Conservation (phyloP, 192 early-diverging fungal genomes). For the Mortierella antarctica region DNA sequence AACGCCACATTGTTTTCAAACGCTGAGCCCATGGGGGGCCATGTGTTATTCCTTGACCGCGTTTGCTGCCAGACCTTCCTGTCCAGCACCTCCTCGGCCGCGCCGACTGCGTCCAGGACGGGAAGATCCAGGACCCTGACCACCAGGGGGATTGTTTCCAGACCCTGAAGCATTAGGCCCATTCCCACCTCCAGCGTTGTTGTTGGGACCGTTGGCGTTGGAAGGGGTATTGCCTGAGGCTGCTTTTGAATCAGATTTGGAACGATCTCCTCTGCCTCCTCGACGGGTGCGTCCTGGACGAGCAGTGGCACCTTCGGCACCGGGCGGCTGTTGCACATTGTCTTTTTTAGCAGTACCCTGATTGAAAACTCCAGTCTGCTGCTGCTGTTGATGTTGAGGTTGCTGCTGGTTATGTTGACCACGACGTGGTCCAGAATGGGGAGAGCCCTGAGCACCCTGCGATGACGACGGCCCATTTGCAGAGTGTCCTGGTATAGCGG, state of each 20-base stretch:
- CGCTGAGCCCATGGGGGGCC: background rate
- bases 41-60: conserved; percentile 5
- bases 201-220: background rate
- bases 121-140: conserved; percentile 8
- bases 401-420: conserved; percentile 11
- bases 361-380: conserved; percentile 1
- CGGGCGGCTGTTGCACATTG: background rate
- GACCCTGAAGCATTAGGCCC: background rate
- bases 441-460: conserved; percentile 4
- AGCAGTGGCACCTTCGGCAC: conserved; percentile 6
- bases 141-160: conserved; percentile 13
- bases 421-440: conserved; percentile 12
- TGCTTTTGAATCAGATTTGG: conserved; percentile 13
- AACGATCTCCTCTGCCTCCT: conserved; percentile 19
- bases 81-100: conserved; percentile 20
- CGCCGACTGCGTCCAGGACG: conserved; percentile 30
- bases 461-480: background rate
- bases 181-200: background rate
- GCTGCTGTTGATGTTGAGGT: conserved; percentile 9
- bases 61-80: background rate
- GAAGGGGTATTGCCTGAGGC: background rate
- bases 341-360: conserved; percentile 5
- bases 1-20: too few species aligned
- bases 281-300: conserved; percentile 18
- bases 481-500: background rate